These are phyloP conservation scores for Salix exigua DNA, from an alignment of 345 rosid genomes.

Conservation along the genomic window DNA sequence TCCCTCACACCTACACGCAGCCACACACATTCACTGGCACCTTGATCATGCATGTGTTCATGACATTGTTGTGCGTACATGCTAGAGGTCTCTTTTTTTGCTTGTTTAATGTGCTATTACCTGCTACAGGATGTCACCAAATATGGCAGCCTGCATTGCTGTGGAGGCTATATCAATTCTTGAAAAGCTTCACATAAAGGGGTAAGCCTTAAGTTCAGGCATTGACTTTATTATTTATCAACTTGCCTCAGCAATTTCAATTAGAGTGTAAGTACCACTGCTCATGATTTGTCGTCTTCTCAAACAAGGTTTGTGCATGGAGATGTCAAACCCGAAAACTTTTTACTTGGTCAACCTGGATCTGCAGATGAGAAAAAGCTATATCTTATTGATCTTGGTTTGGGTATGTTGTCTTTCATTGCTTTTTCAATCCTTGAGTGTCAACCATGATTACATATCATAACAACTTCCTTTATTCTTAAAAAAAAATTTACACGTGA, in stretches of 20 bases:
- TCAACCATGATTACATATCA: background rate
- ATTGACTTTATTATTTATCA: background rate
- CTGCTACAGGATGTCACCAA: constrained; percentile 26
- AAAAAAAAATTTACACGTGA: background rate
- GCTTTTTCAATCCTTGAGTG: background rate
- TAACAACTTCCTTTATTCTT: background rate
- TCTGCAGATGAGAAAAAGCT: constrained; percentile 31
- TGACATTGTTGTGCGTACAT: background rate
- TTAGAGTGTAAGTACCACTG: background rate
- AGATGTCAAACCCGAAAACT: constrained; percentile 34
- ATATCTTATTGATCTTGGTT: constrained; percentile 32
- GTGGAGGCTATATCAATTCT: constrained; percentile 36
- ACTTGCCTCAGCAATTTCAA: background rate
- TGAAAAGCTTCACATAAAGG: constrained; percentile 29
- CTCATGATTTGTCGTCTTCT: constrained; percentile 1
- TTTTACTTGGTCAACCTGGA: constrained; percentile 33
- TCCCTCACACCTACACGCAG: background rate
- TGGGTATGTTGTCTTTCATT: constrained; percentile 19
- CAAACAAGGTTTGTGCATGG: constrained; percentile 30
- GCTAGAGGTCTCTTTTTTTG: background rate
- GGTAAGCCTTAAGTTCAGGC: constrained; percentile 8
- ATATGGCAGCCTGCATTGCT: constrained; percentile 34
- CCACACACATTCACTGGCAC: background rate
- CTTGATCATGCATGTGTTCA: background rate
- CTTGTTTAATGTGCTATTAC: background rate